phyloP scores from a whole-genome alignment of 2,329 filamentous ascomycete species.

The Ophiostoma novo-ulmi region DNA sequence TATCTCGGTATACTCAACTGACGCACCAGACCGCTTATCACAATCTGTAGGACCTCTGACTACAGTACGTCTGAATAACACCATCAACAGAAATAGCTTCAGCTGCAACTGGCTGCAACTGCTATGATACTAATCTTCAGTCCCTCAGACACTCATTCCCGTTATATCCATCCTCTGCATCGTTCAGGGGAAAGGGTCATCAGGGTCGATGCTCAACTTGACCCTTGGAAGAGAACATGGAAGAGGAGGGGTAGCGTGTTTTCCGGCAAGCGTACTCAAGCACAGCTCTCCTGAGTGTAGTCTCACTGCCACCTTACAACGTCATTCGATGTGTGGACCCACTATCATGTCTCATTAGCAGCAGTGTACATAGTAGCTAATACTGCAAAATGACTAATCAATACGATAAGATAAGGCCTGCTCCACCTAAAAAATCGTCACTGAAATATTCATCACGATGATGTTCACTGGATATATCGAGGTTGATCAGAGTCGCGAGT shows the following conservation, averaged over 20 bases:
- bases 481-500: neutral
- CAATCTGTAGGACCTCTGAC: neutral
- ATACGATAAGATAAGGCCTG: neutral
- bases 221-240: neutral
- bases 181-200: neutral
- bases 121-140: neutral
- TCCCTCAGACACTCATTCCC: neutral
- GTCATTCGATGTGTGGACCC: constrained; percentile 10
- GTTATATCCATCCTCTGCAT: neutral
- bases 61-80: neutral
- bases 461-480: neutral
- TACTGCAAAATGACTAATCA: constrained; percentile 14
- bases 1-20: neutral
- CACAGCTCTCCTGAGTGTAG: neutral
- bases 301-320: constrained; percentile 15
- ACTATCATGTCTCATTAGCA: neutral
- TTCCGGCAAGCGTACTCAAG: neutral
- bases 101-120: neutral
- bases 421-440: constrained; percentile 10
- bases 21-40: neutral
- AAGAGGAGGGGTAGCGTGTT: neutral
- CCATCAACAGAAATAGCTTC: neutral
- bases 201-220: neutral
- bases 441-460: neutral
- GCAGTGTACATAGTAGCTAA: neutral